Conservation (phyloP, 2,329 filamentous ascomycete species). For the Teratosphaeria epicoccoides region DNA sequence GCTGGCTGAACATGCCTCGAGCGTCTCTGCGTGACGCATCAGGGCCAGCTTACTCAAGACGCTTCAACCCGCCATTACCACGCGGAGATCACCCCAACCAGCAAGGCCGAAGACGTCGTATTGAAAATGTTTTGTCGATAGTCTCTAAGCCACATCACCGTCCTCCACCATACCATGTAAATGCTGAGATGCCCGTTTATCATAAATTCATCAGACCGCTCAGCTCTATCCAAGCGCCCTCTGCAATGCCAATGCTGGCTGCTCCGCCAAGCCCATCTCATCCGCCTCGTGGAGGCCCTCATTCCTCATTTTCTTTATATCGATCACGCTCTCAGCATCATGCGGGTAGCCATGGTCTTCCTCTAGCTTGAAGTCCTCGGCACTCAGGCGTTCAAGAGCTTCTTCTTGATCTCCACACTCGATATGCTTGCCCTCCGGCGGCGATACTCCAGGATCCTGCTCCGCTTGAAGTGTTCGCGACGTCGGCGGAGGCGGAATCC, state of each 20-base stretch:
- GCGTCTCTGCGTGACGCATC: too few species aligned
- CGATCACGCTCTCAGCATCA: constrained; percentile 9
- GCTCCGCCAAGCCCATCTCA: constrained; percentile 3
- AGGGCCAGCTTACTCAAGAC: too few species aligned
- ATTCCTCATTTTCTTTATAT: constrained; percentile 7
- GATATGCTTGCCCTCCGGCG: constrained; percentile 2
- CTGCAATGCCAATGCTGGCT: not conserved
- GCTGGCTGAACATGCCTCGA: too few species aligned
- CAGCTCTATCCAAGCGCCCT: not conserved
- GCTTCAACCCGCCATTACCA: too few species aligned
- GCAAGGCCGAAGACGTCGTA: too few species aligned
- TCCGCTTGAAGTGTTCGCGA: not conserved
- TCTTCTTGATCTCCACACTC: constrained; percentile 18
- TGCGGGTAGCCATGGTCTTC: constrained; percentile 23
- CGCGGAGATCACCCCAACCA: too few species aligned
- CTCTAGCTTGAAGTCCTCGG: constrained; percentile 13
- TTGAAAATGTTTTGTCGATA: too few species aligned
- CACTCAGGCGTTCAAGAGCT: constrained; percentile 19
- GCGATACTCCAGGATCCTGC: not conserved
- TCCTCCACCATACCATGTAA: not conserved
- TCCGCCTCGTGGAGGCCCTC: constrained; percentile 14
- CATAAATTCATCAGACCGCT: not conserved
- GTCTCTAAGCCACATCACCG: too few species aligned
- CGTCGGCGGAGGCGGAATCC: constrained; percentile 10
- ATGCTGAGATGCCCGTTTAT: not conserved